Base-by-base conservation (phyloP, 805 yeast species). In the Trichomonascus vanleenenianus region DNA sequence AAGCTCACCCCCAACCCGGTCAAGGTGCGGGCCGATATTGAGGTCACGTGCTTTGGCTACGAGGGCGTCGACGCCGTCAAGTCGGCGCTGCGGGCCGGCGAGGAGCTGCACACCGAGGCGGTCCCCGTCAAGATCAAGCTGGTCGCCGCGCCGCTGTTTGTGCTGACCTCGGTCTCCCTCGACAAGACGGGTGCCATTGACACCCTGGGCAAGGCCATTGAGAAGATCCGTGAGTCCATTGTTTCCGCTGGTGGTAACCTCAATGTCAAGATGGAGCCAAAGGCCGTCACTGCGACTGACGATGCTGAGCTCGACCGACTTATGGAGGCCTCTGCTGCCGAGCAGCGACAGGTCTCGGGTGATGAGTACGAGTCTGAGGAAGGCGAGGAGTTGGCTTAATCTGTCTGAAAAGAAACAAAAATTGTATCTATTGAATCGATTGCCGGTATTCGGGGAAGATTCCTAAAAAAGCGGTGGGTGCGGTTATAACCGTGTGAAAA, bases 1-100 rank as follows among this genome's bases (percentile, higher is more conserved):
- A 83, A 97, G 67, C 78, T 93, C 66, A 93, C 98, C 31, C 98
- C 98, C 51, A 97, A 89, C 71, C 96, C 97, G 34, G 88, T 88
- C 57, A 93, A 91, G 72, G 84, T 94, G 62, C 84, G 98, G 69
- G 96, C 98, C n/a, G 97, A 93, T 65, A 84, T 93, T 41, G 97
- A 91, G 68, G 97, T 93, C 38, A 87, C 97, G 11, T 93, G 98
- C 66, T 93, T 91, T 71, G 76, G 89, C 50, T 93, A 93, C 67
- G 97, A 93, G 67, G 98, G 98, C 65, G 87, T 93, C 56, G 96
- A 89, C 64, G 98, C 98, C 54, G 89, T 93, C 62, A 91, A 89
- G 68, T 74, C 74, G 47, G 95, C 98, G 19, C 76, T 93, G 54
- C 72, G 75, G 53, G 84, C 89, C 19, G 97, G 96, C 45, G 97